Base-by-base conservation (phyloP, 2,329 filamentous ascomycete species). In the Beauveria sp. region DNA sequence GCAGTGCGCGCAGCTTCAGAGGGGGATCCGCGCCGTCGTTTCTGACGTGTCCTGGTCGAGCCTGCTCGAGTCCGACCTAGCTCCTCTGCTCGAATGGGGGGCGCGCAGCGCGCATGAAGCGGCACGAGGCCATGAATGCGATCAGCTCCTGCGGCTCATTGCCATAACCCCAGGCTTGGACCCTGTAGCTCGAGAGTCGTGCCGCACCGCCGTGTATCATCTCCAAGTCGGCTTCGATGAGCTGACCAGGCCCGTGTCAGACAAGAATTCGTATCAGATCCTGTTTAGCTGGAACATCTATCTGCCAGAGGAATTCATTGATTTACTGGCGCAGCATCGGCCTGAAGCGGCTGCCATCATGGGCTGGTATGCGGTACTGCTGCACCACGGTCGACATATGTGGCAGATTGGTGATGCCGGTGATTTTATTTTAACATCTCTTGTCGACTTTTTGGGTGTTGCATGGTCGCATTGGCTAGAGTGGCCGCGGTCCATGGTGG, bases 401-500 rank as follows among this genome's bases (percentile, higher is more conserved):
- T 60, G 58, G 58, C 58, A 60, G 40, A 40, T 60, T 46, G 58
- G 58, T 5, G 58, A 60, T n/a, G 40, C 58, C 2, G 58, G 58
- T 4, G 45, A n/a, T 5, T 47, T 40, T 9, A 24, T 57, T n/a
- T 1, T 57, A 1, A 5, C 8, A 1, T 57, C 45, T 18, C 6
- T 47, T 20, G 54, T 26, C 3, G 43, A 40, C 0, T 57, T 38
- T 14, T n/a, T 57, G 2, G 54, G 54, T 3, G 14, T 28, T 3
- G 45, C 28, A 9, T 58, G 55, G 55, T n/a, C 45, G 30, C 55
- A 58, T 42, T 58, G 55, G 55, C 30, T 58, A 2, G 55, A 58
- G 18, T 58, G 45, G 55, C 55, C 55, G 10, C 14, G 45, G 16
- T 58, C 45, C 3, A 1, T 42, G 3, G 14, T 58, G 2, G 4